Percentiles rank a stretch among this genome's conserved stretches.
Conservation (phyloP, 768 basidiomycete genomes). For the Leccinellum luteum region DNA sequence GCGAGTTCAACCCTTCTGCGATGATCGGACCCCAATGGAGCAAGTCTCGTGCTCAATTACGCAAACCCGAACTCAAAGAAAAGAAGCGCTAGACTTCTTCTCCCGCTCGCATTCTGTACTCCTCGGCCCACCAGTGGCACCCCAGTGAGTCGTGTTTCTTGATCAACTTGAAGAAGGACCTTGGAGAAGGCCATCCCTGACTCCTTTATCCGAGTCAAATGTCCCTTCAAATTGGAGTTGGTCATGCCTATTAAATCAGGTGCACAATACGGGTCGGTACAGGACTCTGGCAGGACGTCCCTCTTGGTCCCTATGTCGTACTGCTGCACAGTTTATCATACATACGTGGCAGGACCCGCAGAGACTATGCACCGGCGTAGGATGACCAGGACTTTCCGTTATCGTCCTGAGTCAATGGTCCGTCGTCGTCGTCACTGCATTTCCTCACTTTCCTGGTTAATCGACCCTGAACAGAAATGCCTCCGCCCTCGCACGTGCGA, state of each 20-base stretch:
- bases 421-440: neutral
- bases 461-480: neutral
- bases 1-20: neutral
- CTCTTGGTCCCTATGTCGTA: neutral
- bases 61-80: neutral
- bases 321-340: neutral
- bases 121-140: neutral
- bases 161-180: too few relatives aligned
- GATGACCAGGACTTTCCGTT: neutral
- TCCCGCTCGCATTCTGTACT: neutral
- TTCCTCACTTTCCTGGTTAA: neutral
- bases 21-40: slow-evolving; percentile 12
- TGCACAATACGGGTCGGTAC: slow-evolving; percentile 2
- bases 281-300: neutral
- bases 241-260: neutral
- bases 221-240: slow-evolving; percentile 4
- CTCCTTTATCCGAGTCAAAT: slow-evolving; percentile 2
- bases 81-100: neutral
- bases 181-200: neutral
- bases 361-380: neutral
- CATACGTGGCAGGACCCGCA: neutral
- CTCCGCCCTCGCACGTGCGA: neutral
- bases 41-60: slow-evolving; percentile 4
- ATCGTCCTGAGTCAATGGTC: neutral
- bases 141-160: too few relatives aligned